A percentile compares a stretch with the other conserved stretches of the same genome.
phyloP scores from a whole-genome alignment of 225 moss, liverwort and hornwort species.

The Straminergon stramineum region DNA sequence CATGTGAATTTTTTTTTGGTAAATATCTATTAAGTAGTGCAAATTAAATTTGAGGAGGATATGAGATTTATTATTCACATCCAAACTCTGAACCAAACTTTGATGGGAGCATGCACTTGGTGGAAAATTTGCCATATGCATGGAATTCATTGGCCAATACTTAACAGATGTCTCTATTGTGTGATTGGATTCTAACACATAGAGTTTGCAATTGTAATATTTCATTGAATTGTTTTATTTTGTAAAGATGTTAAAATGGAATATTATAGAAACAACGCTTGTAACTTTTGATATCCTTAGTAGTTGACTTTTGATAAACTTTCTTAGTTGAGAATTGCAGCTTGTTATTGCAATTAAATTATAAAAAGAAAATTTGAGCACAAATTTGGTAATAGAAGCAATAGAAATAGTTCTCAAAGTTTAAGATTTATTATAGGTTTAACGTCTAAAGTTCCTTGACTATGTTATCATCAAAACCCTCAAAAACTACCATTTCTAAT shows the following conservation, averaged over 20 bases:
- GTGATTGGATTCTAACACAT: not conserved
- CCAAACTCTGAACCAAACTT: not conserved
- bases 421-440: not conserved
- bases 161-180: not conserved
- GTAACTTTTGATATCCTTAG: not conserved
- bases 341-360: not conserved
- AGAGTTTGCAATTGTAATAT: too few relatives aligned
- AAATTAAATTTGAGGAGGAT: too few relatives aligned
- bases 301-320: too few relatives aligned
- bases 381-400: not conserved
- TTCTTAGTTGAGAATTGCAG: not conserved
- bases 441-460: too few relatives aligned
- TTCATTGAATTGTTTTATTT: too few relatives aligned
- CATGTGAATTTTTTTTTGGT: too few relatives aligned
- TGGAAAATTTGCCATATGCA: too few relatives aligned
- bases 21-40: too few relatives aligned
- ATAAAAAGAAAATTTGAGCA: not conserved
- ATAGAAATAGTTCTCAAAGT: not conserved
- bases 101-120: fast-evolving
- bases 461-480: too few relatives aligned
- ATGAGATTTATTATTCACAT: too few relatives aligned
- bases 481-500: too few relatives aligned
- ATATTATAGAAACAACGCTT: not conserved
- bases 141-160: too few relatives aligned
- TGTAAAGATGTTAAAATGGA: not conserved